Evolutionary conservation across 208 protist genomes (phyloP), one percentile per base, ranked within the genome.

Genomic region (Histomonas meleagridis): DNA sequence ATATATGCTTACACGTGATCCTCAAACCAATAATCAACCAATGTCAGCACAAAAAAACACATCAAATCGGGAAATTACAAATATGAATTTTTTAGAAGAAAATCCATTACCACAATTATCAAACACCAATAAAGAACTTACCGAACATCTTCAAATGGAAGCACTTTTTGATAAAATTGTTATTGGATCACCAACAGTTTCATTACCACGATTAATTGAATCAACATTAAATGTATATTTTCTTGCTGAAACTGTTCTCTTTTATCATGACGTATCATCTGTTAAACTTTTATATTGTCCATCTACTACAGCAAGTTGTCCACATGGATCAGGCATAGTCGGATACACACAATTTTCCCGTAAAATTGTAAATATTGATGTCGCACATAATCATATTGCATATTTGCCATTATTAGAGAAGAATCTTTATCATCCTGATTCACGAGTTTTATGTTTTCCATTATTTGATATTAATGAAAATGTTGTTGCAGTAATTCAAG

Each of bases 121-220:
- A 65, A 32, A 10, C 23, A n/a, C 16, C 16, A 32, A 65, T 26
- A n/a, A n/a, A n/a, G n/a, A n/a, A n/a, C n/a, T n/a, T n/a, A n/a
- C n/a, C n/a, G n/a, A n/a, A n/a, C n/a, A n/a, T 3, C 7, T n/a
- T 38, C 51, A 86, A 86, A 86, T 86, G 76, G 76, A 86, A 86
- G 40, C 23, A 55, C n/a, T 46, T 18, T 86, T 86, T n/a, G 76
- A 86, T 28, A 86, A 86, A 86, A 86, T 86, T n/a, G 76, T 46
- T n/a, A 40, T 46, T 23, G 43, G 40, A 18, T 51, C 76, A 0
- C 16, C 76, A 55, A 55, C 14, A 32, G 32, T 32, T 86, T 16
- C 76, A 12, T 55, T 86, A 43, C 76, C 23, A 5, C 32, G 38
- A 38, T n/a, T 86, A 21, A 46, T 86, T 18, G 76, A 86, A 55